Conservation (phyloP, 176 grass and related monocot species). For the Musa schizocarpa region DNA sequence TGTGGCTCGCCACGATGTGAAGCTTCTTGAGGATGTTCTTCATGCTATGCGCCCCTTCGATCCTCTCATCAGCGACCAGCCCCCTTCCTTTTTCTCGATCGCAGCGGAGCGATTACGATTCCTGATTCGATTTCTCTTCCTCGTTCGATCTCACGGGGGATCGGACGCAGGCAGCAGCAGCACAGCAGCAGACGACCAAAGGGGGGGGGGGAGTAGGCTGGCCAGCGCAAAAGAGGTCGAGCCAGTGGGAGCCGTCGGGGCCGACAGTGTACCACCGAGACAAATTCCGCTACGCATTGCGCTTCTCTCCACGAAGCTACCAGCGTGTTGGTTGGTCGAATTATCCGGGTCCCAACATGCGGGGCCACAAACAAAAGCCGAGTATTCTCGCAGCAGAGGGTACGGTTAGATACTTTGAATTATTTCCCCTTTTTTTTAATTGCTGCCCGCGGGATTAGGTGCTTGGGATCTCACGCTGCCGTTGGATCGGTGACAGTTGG, state of each 20-base stretch:
- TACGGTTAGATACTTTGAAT: neutral
- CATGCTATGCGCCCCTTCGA: constrained; percentile 23
- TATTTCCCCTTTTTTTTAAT: neutral
- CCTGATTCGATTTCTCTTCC: neutral
- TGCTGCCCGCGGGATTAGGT: neutral
- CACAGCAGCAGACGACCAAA: constrained; percentile 4
- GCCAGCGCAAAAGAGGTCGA: neutral
- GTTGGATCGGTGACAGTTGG: neutral
- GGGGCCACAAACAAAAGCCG: too few relatives aligned
- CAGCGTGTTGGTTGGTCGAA: too few relatives aligned
- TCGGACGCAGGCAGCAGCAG: neutral
- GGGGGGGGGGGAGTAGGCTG: neutral
- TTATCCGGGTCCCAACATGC: neutral
- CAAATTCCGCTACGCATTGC: too few relatives aligned
- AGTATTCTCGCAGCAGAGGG: neutral
- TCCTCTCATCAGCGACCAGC: neutral
- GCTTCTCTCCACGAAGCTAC: too few relatives aligned
- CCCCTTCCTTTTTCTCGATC: neutral
- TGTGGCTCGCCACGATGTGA: constrained; percentile 58
- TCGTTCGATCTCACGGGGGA: neutral
- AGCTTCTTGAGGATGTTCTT: constrained; percentile 98
- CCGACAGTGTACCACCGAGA: too few relatives aligned
- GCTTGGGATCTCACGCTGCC: neutral
- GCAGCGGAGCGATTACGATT: neutral
- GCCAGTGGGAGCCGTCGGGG: neutral